Evolutionary conservation across 805 yeast species (phyloP).

Genomic region (Vanderwaltozyma tropicalis): DNA sequence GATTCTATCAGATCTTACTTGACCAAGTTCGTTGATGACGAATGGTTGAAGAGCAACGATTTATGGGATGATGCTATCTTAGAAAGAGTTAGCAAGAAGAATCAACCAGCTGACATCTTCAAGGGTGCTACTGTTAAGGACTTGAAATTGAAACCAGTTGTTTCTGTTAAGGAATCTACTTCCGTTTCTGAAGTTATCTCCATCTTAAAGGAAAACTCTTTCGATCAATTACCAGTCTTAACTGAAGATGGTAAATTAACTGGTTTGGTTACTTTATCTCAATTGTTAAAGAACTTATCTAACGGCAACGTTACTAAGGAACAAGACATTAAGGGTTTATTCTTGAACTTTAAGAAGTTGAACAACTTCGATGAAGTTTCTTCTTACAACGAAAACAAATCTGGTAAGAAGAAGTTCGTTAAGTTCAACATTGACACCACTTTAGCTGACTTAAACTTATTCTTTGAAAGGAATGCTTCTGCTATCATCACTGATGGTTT

Average conservation of each 20-base stretch:
- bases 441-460: conserved; percentile 57
- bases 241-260: conserved; percentile 45
- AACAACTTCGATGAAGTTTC: conserved; percentile 49
- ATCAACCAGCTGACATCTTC: conserved; percentile 29
- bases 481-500: conserved; percentile 72
- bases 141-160: conserved; percentile 69
- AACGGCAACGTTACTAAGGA: conserved; percentile 49
- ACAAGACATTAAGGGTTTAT: conserved; percentile 36
- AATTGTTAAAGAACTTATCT: conserved; percentile 56
- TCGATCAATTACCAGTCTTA: conserved; percentile 78
- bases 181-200: conserved; percentile 55
- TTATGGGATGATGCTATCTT: conserved; percentile 48
- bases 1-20: conserved; percentile 80
- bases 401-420: conserved; percentile 55
- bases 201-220: conserved; percentile 62
- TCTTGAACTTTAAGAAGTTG: conserved; percentile 66
- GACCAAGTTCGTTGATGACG: conserved; percentile 82
- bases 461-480: conserved; percentile 76
- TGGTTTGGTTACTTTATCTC: conserved; percentile 70
- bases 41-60: conserved; percentile 76
- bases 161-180: conserved; percentile 53
- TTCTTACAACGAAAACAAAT: conserved; percentile 50
- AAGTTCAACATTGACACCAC: conserved; percentile 57
- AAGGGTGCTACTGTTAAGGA: conserved; percentile 53
- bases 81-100: conserved; percentile 25